phyloP scores from a whole-genome alignment of 2,329 filamentous ascomycete species.

The Sporothrix pseudoabietina region DNA sequence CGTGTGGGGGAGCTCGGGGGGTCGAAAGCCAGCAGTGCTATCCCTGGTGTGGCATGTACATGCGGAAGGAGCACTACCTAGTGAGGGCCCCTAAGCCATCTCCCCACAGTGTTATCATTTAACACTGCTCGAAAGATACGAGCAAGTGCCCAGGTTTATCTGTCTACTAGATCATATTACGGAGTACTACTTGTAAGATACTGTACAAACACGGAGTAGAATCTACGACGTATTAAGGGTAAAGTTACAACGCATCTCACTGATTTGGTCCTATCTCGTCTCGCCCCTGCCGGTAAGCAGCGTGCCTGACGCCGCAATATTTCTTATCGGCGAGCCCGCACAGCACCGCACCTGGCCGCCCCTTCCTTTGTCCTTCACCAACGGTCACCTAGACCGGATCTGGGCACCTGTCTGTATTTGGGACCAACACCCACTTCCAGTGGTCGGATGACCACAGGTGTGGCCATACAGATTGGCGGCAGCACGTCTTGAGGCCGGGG shows the following conservation, averaged over 20 bases:
- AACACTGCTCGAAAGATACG: not conserved
- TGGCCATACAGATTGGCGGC: not conserved
- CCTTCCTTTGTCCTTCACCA: not conserved
- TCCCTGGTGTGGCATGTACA: not conserved
- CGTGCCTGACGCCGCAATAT: not conserved
- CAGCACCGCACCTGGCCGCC: conserved; percentile 15
- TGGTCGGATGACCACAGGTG: conserved; percentile 21
- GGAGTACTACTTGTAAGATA: not conserved
- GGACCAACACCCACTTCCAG: conserved; percentile 4
- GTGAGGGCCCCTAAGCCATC: not conserved
- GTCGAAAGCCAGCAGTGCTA: not conserved
- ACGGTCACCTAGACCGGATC: not conserved
- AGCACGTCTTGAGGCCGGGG: not conserved
- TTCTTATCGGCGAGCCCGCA: conserved; percentile 23
- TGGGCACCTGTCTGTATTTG: conserved; percentile 7
- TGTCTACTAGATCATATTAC: not conserved
- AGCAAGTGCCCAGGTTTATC: not conserved
- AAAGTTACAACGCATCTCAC: not conserved
- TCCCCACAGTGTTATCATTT: conserved; percentile 4
- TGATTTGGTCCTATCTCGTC: not conserved
- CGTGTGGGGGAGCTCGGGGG: not conserved
- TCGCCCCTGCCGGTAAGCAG: not conserved
- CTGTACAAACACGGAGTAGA: not conserved
- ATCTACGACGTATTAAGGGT: not conserved
- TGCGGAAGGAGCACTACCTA: not conserved